phyloP scores from a whole-genome alignment of 805 yeast genomes.

The Hanseniaspora mollemarum region DNA sequence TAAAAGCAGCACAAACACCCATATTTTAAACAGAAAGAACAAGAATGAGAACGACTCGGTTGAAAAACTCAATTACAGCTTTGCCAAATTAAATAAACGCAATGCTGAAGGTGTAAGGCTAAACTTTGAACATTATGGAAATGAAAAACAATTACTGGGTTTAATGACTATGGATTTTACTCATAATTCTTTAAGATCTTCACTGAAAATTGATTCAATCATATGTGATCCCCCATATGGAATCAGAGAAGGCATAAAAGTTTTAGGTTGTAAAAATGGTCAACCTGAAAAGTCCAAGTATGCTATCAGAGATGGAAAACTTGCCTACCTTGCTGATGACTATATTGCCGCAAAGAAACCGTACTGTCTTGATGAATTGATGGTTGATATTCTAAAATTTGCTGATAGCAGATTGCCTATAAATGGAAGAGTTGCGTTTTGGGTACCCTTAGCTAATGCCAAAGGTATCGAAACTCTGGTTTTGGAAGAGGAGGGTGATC shows the following conservation, averaged over 20 bases:
- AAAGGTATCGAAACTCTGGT: slow-evolving; percentile 56
- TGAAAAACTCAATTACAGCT: slow-evolving; percentile 8
- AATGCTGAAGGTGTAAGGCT: slow-evolving; percentile 32
- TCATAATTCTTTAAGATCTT: slow-evolving; percentile 62
- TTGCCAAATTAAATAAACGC: slow-evolving; percentile 16
- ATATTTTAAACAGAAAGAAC: slow-evolving; percentile 26
- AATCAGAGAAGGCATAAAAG: slow-evolving; percentile 87
- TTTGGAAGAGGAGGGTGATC: slow-evolving; percentile 33
- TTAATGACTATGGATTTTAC: slow-evolving; percentile 90
- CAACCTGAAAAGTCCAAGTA: slow-evolving; percentile 56
- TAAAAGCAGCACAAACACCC: slow-evolving; percentile 30
- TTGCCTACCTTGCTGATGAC: slow-evolving; percentile 65
- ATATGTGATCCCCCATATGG: slow-evolving; percentile 98
- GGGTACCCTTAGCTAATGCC: slow-evolving; percentile 97
- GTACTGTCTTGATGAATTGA: slow-evolving; percentile 60
- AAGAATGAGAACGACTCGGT: slow-evolving; percentile 24
- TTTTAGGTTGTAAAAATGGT: slow-evolving; percentile 70
- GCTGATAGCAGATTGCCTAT: slow-evolving; percentile 59
- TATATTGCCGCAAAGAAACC: slow-evolving; percentile 90
- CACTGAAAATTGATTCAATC: slow-evolving; percentile 60
- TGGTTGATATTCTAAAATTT: slow-evolving; percentile 68
- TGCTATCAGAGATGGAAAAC: slow-evolving; percentile 63
- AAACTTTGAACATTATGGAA: slow-evolving; percentile 67
- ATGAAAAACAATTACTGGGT: slow-evolving; percentile 51
- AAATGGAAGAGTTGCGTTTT: slow-evolving; percentile 75